Percentiles rank a stretch among this genome's conserved stretches.
These are phyloP conservation scores for Microsporum audouinii DNA, from an alignment of 2,329 filamentous ascomycete genomes.

Conservation along the genomic window DNA sequence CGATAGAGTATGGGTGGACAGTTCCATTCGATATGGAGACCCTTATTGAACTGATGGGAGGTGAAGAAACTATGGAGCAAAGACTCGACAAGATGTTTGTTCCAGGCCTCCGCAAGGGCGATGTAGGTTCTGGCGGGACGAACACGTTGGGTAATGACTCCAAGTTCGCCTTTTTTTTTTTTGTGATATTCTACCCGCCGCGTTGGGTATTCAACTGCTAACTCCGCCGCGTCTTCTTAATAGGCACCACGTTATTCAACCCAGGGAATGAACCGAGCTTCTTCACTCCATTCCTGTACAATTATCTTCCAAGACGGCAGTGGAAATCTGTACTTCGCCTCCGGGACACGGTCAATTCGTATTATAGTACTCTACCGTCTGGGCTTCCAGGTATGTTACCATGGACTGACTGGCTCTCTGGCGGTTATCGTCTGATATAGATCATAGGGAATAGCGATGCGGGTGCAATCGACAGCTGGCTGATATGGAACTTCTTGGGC, in stretches of 20 bases:
- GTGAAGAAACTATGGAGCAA: constrained; percentile 42
- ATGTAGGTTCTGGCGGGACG: constrained; percentile 12
- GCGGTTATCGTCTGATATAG: background rate
- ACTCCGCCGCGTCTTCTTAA: background rate
- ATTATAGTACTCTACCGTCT: constrained; percentile 30
- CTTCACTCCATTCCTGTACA: constrained; percentile 56
- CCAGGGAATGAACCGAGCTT: constrained; percentile 56
- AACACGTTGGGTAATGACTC: constrained; percentile 40
- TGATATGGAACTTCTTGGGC: constrained; percentile 41
- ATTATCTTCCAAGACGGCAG: constrained; percentile 51
- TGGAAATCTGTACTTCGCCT: constrained; percentile 47
- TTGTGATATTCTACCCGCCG: background rate
- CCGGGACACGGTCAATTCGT: constrained; percentile 36
- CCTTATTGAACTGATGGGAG: constrained; percentile 43
- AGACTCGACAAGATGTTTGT: constrained; percentile 45
- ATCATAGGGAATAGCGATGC: constrained; percentile 34
- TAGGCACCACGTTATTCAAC: constrained; percentile 16
- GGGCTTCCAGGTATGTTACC: constrained; percentile 26
- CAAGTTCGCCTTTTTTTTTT: constrained; percentile 35
- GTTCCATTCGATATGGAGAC: constrained; percentile 53
- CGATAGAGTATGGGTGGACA: constrained; percentile 51
- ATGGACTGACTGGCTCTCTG: background rate
- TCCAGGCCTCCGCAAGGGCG: background rate
- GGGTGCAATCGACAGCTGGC: constrained; percentile 41
- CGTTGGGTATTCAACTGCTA: background rate